These are phyloP conservation scores for Blastobotrys capitulatus DNA, from an alignment of 1,139 yeast genomes.

Conservation along the genomic window DNA sequence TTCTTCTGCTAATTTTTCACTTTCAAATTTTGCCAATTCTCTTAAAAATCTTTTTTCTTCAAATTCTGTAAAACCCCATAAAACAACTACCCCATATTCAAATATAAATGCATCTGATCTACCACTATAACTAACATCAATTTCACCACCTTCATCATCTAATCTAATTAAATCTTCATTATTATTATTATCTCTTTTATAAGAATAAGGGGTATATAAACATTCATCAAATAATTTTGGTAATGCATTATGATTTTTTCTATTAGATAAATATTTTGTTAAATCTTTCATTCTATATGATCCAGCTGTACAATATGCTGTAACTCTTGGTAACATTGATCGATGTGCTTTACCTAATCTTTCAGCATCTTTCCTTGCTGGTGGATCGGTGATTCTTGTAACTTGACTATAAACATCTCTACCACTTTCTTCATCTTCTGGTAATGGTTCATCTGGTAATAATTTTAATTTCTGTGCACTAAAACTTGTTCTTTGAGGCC, in stretches of 20 bases:
- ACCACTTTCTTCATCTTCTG: conserved; percentile 34
- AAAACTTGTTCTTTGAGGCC: conserved; percentile 84
- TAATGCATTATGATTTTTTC: conserved; percentile 59
- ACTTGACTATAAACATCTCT: conserved; percentile 76
- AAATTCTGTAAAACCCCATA: conserved; percentile 87
- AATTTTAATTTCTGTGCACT: conserved; percentile 82
- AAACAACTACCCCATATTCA: conserved; percentile 89
- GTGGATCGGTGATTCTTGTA: conserved; percentile 77
- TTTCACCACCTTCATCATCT: conserved; percentile 94
- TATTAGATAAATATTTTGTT: conserved; percentile 76
- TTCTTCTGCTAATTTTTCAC: conserved; percentile 82
- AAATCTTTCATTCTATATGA: conserved; percentile 85
- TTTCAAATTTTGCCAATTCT: conserved; percentile 83
- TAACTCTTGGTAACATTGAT: conserved; percentile 59
- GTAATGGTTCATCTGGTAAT: conserved; percentile 71
- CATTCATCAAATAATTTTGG: conserved; percentile 94
- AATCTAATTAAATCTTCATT: conserved; percentile 54
- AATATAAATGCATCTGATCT: conserved; percentile 78
- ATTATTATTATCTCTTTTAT: conserved; percentile 53
- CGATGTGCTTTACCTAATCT: conserved; percentile 87
- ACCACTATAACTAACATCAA: conserved; percentile 68
- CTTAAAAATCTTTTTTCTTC: conserved; percentile 81
- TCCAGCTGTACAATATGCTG: conserved; percentile 94
- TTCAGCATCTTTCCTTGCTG: conserved; percentile 93
- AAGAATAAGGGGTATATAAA: conserved; percentile 75